Evolutionary conservation across 2,329 filamentous ascomycete species (phyloP).

Genomic region (Bertia moriformis): DNA sequence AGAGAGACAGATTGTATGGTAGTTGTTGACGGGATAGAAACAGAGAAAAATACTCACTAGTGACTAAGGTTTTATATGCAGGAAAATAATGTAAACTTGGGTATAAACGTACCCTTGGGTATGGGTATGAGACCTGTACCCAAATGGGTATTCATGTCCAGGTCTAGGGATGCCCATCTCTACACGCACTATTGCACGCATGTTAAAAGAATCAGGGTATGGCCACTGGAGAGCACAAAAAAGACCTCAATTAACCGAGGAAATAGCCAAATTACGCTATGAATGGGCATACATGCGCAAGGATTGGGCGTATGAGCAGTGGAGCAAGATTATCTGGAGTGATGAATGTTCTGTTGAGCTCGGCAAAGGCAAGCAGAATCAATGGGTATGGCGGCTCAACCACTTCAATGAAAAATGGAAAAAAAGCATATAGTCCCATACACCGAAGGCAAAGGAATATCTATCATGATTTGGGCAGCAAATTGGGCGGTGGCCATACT

Average conservation of each 20-base stretch:
- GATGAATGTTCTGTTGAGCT: slow-evolving; percentile 7
- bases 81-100: too few relatives aligned
- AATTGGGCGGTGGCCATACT: slow-evolving; percentile 2
- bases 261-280: slow-evolving; percentile 3
- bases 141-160: too few relatives aligned
- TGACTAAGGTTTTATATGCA: too few relatives aligned
- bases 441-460: slow-evolving; percentile 2
- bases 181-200: background rate
- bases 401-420: slow-evolving; percentile 1
- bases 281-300: slow-evolving; percentile 4
- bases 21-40: too few relatives aligned
- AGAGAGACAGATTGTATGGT: too few relatives aligned
- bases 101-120: too few relatives aligned
- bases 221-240: slow-evolving; percentile 4
- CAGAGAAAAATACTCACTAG: too few relatives aligned
- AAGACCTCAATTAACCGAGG: slow-evolving; percentile 4
- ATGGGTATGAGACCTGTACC: too few relatives aligned
- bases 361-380: slow-evolving; percentile 2
- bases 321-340: slow-evolving; percentile 6
- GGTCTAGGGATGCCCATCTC: too few relatives aligned
- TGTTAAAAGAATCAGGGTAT: background rate
- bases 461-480: slow-evolving; percentile 5
- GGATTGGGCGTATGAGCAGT: slow-evolving; percentile 5
- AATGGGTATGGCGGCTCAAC: slow-evolving; percentile 5
- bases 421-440: slow-evolving; percentile 3